phyloP scores from a whole-genome alignment of 441 rosid species.

The Jatropha multifida region DNA sequence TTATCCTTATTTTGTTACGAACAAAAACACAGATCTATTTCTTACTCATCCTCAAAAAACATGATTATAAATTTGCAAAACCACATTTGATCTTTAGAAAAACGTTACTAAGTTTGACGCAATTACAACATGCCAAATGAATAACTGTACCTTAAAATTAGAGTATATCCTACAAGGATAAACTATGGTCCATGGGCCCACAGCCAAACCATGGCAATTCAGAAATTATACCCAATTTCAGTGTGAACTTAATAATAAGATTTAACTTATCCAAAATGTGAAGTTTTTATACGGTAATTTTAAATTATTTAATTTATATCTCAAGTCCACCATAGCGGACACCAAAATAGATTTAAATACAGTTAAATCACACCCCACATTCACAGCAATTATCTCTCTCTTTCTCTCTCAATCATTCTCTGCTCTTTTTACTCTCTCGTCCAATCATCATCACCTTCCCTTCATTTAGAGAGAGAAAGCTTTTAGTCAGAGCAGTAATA shows the following conservation, averaged over 20 bases:
- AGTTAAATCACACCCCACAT: slow-evolving; percentile 35
- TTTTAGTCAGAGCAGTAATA: slow-evolving; percentile 29
- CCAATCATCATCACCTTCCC: slow-evolving; percentile 33
- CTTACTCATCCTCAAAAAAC: neutral
- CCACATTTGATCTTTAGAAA: neutral
- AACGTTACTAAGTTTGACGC: neutral
- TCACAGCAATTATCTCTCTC: slow-evolving; percentile 22
- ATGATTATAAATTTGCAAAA: neutral
- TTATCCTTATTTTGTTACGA: neutral
- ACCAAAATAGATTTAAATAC: slow-evolving; percentile 51
- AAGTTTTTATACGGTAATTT: neutral
- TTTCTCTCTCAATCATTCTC: slow-evolving; percentile 45
- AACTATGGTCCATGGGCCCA: slow-evolving; percentile 10
- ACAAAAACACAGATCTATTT: neutral
- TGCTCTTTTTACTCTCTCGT: slow-evolving; percentile 26
- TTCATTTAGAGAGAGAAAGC: slow-evolving; percentile 12
- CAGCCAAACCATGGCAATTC: slow-evolving; percentile 1
- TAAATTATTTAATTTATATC: neutral
- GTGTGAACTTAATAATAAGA: neutral
- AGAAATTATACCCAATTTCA: neutral
- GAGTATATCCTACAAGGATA: slow-evolving; percentile 3
- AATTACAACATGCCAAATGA: neutral
- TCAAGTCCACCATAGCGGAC: slow-evolving; percentile 37
- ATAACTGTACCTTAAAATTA: neutral
- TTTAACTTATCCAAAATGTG: neutral